Conservation (phyloP, 805 yeast genomes). For the Yamadazyma phyllophila region DNA sequence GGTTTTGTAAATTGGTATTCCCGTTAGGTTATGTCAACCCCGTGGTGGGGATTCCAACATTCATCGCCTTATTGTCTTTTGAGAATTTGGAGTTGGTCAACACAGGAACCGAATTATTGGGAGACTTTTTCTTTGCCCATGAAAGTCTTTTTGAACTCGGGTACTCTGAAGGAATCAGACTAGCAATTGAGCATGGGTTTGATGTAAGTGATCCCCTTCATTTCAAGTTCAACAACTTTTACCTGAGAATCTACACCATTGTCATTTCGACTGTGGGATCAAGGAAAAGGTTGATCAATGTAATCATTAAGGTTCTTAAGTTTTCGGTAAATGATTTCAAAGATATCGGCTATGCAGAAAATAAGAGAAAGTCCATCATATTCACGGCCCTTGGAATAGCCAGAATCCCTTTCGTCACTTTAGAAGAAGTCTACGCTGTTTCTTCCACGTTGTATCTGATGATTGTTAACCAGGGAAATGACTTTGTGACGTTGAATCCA, state of each 20-base stretch:
- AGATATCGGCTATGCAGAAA: slow-evolving; percentile 8
- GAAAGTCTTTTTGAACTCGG: slow-evolving; percentile 69
- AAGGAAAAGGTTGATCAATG: slow-evolving; percentile 40
- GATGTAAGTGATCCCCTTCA: slow-evolving; percentile 21
- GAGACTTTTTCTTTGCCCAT: slow-evolving; percentile 57
- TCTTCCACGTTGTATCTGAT: slow-evolving; percentile 44
- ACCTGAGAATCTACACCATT: slow-evolving; percentile 42
- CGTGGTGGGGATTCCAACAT: slow-evolving; percentile 61
- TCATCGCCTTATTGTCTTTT: slow-evolving; percentile 68
- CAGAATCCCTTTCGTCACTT: slow-evolving; percentile 33
- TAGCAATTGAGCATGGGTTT: slow-evolving; percentile 48
- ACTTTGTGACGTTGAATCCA: slow-evolving; percentile 17
- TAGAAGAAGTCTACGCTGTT: slow-evolving; percentile 53
- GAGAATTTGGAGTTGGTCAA: slow-evolving; percentile 38
- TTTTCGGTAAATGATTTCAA: slow-evolving; percentile 4
- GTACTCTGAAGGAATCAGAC: slow-evolving; percentile 59
- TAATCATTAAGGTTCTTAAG: slow-evolving; percentile 19
- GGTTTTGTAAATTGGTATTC: slow-evolving; percentile 54
- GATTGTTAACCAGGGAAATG: slow-evolving; percentile 41
- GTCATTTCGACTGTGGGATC: slow-evolving; percentile 37
- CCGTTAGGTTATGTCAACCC: slow-evolving; percentile 76
- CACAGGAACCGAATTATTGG: slow-evolving; percentile 53
- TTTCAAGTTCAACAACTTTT: slow-evolving; percentile 28
- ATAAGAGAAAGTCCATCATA: slow-evolving; percentile 19
- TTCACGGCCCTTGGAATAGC: slow-evolving; percentile 40